These are phyloP conservation scores for Phytophthora rubi DNA, from an alignment of 352 stramenopile species.

Conservation along the genomic window DNA sequence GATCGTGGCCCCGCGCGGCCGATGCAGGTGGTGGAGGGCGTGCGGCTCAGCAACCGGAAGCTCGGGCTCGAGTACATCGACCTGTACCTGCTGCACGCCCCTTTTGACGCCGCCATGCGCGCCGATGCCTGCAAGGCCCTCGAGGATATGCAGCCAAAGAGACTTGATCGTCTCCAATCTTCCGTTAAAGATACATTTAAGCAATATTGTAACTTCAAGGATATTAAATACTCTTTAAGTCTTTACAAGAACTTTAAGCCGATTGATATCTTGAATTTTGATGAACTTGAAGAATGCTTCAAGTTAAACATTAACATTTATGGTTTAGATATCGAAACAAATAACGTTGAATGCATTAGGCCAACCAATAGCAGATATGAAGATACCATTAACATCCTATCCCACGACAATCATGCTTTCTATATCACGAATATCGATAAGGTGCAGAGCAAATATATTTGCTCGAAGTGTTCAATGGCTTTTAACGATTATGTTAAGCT, in stretches of 20 bases:
- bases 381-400: too few species aligned
- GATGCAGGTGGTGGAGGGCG: too few species aligned
- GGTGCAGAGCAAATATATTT: not conserved
- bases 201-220: slow-evolving; percentile 7
- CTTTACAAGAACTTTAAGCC: slow-evolving; percentile 12
- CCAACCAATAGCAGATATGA: too few species aligned
- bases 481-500: not conserved
- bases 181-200: slow-evolving; percentile 11
- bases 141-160: too few species aligned
- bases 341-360: not conserved
- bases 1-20: too few species aligned
- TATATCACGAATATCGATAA: slow-evolving; percentile 4
- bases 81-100: too few species aligned
- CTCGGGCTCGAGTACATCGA: too few species aligned
- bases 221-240: slow-evolving; percentile 7
- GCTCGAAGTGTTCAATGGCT: not conserved
- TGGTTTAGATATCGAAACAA: not conserved
- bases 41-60: too few species aligned
- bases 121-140: too few species aligned
- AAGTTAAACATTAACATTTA: not conserved
- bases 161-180: slow-evolving; percentile 1
- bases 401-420: not conserved
- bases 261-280: slow-evolving; percentile 10
- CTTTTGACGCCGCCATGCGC: too few species aligned
- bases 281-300: slow-evolving; percentile 19